Evolutionary conservation across 169 alveolate species (phyloP), one percentile per base, ranked within the genome.

Genomic region (Plasmodium knowlesi): DNA sequence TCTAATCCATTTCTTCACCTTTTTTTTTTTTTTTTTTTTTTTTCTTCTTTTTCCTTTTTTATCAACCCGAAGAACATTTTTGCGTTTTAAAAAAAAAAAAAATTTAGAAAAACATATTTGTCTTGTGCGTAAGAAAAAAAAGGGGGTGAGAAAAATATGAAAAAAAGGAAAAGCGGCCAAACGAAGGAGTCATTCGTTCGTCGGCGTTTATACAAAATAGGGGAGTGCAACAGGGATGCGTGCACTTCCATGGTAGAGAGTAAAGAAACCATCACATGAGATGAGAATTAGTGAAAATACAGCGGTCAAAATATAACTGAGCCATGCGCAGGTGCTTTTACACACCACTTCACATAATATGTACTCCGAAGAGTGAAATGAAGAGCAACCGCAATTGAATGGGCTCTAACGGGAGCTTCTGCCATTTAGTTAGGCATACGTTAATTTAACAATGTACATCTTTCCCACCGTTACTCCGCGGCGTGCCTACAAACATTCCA

Each of bases 401-500:
- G n/a, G 37, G 3, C 12, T 28, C 0, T 12, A 43, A 43, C 54
- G n/a, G 54, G 3, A n/a, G 54, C n/a, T 43, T 16, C n/a, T 10
- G n/a, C 8, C 50, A 41, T 41, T 41, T 41, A 41, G 50, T 41
- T 41, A 57, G 22, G 28, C 72, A 16, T 2, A 9, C 50, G 9
- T n/a, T 30, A 37, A 28, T 37, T 10, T 34, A n/a, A 73, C 25
- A 19, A 8, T 9, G 50, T 5, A 28, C 50, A 19, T 12, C 50
- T 19, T 8, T 6, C 79, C 32, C n/a, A 22, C 53, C 32, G 74
- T 37, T 73, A 34, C 37, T 84, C 74, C 41, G 3, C 57, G 5
- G 67, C 34, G 22, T 74, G 70, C 16, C 67, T 46, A 19, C 39
- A 39, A 4, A 86, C 41, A 30, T 86, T 34, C 93, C 93, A 86